A percentile compares a stretch with the other conserved stretches of the same genome.
phyloP scores from a whole-genome alignment of 208 protist genomes.

The Phytomonas sp. region DNA sequence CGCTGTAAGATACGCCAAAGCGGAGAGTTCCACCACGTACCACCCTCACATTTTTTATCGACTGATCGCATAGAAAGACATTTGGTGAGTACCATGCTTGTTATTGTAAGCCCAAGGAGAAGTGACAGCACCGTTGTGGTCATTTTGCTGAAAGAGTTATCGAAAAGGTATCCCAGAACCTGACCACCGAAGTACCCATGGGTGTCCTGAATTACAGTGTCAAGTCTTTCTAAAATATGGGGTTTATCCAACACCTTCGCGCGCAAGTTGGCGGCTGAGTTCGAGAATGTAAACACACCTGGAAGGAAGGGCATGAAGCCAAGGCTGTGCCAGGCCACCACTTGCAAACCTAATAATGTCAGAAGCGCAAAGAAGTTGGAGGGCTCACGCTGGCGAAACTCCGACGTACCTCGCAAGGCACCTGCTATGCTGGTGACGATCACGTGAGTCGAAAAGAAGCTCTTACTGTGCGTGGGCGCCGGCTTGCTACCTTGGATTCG shows the following conservation, averaged over 20 bases:
- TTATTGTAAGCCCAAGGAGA: conserved; percentile 21
- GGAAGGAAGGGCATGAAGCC: conserved; percentile 34
- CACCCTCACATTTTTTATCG: conserved; percentile 20
- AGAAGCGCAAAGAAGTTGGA: conserved; percentile 34
- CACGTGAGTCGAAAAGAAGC: conserved; percentile 15
- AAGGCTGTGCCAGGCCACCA: conserved; percentile 37
- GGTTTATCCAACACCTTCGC: background rate
- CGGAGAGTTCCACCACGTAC: conserved; percentile 30
- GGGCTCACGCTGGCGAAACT: conserved; percentile 50
- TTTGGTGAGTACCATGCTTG: conserved; percentile 33
- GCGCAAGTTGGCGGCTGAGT: conserved; percentile 1
- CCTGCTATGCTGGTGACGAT: conserved; percentile 37
- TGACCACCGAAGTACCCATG: background rate
- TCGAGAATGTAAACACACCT: background rate
- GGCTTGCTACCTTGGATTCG: conserved; percentile 38
- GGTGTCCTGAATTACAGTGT: background rate
- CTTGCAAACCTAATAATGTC: conserved; percentile 34
- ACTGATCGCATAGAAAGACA: conserved; percentile 24
- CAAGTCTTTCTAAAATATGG: background rate
- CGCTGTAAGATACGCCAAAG: conserved; percentile 47
- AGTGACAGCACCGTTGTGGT: conserved; percentile 17
- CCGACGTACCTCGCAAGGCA: conserved; percentile 46
- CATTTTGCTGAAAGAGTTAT: conserved; percentile 13
- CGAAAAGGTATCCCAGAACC: conserved; percentile 12
- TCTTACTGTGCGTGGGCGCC: background rate